Evolutionary conservation across 2,329 filamentous ascomycete genomes (phyloP), one percentile per base, ranked within the genome.

Genomic region (Colletotrichum lupini): DNA sequence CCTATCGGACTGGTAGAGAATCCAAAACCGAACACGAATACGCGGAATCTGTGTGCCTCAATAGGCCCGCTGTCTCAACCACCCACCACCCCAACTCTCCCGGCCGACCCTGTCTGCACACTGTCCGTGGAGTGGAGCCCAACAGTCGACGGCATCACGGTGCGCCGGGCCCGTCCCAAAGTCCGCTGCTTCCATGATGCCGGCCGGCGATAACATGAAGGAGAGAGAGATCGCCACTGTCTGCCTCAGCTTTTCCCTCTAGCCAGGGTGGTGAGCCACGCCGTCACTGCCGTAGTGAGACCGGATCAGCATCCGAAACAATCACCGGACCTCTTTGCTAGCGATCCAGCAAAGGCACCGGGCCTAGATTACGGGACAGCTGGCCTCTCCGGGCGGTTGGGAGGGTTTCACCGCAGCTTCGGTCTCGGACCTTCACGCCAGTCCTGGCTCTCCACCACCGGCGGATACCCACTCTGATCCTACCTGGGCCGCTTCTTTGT

Each of bases 101-200:
- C 70, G 70, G 70, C 70, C 67, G 67, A 60, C 46, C 30, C 9
- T 35, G 8, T 35, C 19, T 19, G 14, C 19, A 28, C 12, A 35
- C 12, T 62, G 37, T 49, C 67, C 70, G 59, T 22, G 26, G 16
- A 9, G 46, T 65, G 67, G 70, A 56, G 60, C 60, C n/a, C 8
- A 35, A 14, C 26, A 14, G 24, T 22, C 28, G 42, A 32, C 14
- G 35, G 26, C 42, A 35, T 12, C 22, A 8, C 59, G 60, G 70
- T 30, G 67, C 60, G 46, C 55, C 70, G 70, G 70, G 58, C 30
- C 22, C 62, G 52, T 65, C 49, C 30, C 16, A 37, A 58, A 70
- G 59, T 61, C 70, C 70, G 70, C 66, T 55, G 19, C 14, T 30
- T 42, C 67, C 59, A 58, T 65, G 67, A 73, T 70, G 55, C 66